Base-by-base conservation (phyloP, 202 grass and related monocot genomes). In the Zizania palustris region DNA sequence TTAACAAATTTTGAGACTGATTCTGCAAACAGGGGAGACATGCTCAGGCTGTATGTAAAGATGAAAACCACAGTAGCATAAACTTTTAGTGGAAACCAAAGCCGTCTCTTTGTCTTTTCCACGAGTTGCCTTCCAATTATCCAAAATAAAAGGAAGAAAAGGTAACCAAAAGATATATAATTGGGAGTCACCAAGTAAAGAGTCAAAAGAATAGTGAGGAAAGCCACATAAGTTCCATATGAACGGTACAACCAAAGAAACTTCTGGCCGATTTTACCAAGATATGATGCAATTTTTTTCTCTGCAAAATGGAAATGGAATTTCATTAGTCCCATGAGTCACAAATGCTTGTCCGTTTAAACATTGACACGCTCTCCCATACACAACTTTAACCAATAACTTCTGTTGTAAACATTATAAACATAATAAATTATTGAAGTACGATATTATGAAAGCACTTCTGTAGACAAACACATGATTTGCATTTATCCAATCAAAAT, bases 71-170 rank as follows among this genome's bases (percentile, higher is more conserved):
- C 16, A 40, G 87, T 64, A 7, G 91, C 86, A 85, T 97, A 97
- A 82, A 94, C 62, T 85, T 97, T 97, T 75, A 94, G 73, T 33
- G 94, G 94, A 70, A 82, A 90, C 94, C 94, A 97, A 81, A 97
- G 83, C 65, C 89, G 82, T 59, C 76, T 90, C 45, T 80, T 92
- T 84, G 94, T 86, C 86, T 93, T 93, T 69, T 91, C 88, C 36
- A 87, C 88, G 22, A 97, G 88, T 71, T 97, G 94, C 71, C 94
- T 92, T 84, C 94, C 94, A 72, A 97, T 92, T 74, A 97, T 97
- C 94, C 94, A 97, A 85, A 90, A 83, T 65, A 97, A 89, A 82
- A 97, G 94, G 89, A 94, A 97, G 73, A 93, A 94, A 69, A 97
- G 89, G 85, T 93, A 97, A 55, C 94, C 94, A 84, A 93, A 93